Conservation (phyloP, 139 green algal species). For the Gonium pectorale region DNA sequence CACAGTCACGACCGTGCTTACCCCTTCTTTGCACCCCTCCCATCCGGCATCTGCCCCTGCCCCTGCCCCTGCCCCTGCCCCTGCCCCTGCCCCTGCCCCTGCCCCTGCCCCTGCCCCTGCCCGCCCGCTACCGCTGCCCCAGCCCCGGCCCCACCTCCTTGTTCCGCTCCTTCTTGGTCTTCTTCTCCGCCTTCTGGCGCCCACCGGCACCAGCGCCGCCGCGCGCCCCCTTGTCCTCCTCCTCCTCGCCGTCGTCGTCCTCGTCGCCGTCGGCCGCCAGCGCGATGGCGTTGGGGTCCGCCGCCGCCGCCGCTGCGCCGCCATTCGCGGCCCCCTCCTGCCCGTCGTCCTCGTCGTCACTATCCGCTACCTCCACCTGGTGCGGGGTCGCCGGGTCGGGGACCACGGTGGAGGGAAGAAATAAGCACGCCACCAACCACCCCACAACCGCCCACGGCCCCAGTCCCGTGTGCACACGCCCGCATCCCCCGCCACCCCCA, state of each 20-base stretch:
- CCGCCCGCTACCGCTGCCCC: too few species aligned
- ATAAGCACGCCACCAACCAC: background rate
- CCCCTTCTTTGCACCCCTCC: too few species aligned
- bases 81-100: too few species aligned
- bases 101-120: too few species aligned
- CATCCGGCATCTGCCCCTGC: too few species aligned
- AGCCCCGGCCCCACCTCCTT: conserved; percentile 14
- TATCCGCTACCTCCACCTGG: conserved; percentile 45
- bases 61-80: too few species aligned
- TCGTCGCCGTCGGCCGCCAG: background rate
- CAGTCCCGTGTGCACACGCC: too few species aligned
- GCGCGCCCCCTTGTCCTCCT: background rate
- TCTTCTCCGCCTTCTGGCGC: conserved; percentile 51
- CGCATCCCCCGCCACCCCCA: background rate
- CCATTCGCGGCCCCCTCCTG: conserved; percentile 4
- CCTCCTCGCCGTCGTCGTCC: background rate
- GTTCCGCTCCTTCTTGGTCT: conserved; percentile 69
- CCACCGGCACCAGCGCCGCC: conserved; percentile 4
- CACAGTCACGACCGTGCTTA: too few species aligned
- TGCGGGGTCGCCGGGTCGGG: too few species aligned
- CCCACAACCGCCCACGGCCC: background rate
- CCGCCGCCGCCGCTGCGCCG: background rate
- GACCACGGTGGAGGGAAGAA: background rate
- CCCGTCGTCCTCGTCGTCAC: conserved; percentile 56
- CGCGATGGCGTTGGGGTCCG: background rate